These are phyloP conservation scores for Cercospora zeae-maydis DNA, from an alignment of 2,329 filamentous ascomycete genomes.

Conservation along the genomic window DNA sequence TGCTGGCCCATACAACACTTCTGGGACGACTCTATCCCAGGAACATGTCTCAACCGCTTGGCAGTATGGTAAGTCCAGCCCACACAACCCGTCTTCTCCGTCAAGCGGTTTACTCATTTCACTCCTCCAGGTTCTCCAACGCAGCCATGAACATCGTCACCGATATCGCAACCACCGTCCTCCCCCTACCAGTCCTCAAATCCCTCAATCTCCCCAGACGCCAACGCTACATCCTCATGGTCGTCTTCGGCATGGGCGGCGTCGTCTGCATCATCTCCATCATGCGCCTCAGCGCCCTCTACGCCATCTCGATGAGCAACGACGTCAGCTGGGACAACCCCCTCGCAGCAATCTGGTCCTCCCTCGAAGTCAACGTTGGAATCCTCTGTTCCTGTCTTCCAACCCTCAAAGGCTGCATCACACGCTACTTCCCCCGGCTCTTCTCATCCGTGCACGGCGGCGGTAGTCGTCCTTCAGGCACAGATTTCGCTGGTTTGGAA, in stretches of 20 bases:
- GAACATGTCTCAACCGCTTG: constrained; percentile 29
- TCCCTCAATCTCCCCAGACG: constrained; percentile 30
- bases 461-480: not conserved
- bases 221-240: constrained; percentile 34
- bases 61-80: constrained; percentile 30
- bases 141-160: constrained; percentile 36
- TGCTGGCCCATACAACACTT: constrained; percentile 34
- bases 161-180: constrained; percentile 33
- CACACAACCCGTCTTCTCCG: not conserved
- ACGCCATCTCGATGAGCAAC: constrained; percentile 24
- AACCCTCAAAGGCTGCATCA: constrained; percentile 29
- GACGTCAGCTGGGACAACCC: constrained; percentile 32
- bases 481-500: constrained; percentile 7
- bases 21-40: constrained; percentile 27
- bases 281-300: constrained; percentile 29
- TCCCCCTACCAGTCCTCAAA: constrained; percentile 36
- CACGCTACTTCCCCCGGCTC: constrained; percentile 29
- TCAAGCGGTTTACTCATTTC: not conserved
- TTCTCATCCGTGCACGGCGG: constrained; percentile 17
- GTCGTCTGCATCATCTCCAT: constrained; percentile 31
- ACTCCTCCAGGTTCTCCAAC: constrained; percentile 27
- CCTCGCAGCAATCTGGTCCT: constrained; percentile 28
- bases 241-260: constrained; percentile 35
- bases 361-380: constrained; percentile 31
- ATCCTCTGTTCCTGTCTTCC: constrained; percentile 32